Evolutionary conservation across 495 filamentous ascomycete species (phyloP).

Genomic region (Elasticomyces elasticus): DNA sequence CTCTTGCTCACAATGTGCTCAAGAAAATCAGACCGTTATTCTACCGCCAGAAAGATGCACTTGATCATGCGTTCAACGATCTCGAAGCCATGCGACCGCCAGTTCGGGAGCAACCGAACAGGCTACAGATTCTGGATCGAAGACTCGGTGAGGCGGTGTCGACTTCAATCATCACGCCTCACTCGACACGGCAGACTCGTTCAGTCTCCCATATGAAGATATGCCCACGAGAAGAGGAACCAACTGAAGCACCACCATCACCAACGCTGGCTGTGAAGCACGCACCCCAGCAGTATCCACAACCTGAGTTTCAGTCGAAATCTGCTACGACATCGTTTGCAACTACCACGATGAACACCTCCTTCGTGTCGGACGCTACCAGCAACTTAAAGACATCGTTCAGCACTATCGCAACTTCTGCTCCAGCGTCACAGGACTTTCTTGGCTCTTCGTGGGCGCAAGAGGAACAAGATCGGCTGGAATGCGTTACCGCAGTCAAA

Average conservation of each 20-base stretch:
- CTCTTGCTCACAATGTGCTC: not conserved
- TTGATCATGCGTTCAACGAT: not conserved
- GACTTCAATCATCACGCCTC: not conserved
- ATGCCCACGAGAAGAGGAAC: not conserved
- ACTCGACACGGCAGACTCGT: not conserved
- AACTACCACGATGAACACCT: not conserved
- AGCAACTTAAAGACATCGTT: not conserved
- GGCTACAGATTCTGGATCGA: not conserved
- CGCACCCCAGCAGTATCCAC: not conserved
- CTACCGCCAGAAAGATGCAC: not conserved
- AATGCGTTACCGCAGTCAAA: not conserved
- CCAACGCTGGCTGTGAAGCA: slow-evolving; percentile 4
- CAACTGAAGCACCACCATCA: not conserved
- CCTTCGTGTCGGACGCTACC: not conserved
- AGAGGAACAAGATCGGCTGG: not conserved
- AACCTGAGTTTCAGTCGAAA: not conserved
- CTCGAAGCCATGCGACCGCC: not conserved
- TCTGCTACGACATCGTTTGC: not conserved
- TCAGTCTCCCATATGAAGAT: not conserved
- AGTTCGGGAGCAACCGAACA: not conserved
- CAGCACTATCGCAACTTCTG: not conserved
- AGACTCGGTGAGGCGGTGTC: not conserved
- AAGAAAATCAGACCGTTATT: not conserved
- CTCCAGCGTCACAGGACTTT: not conserved
- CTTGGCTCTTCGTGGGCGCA: too few species aligned